These are phyloP conservation scores for Lachnellula willkommii DNA, from an alignment of 2,329 filamentous ascomycete genomes.

Conservation along the genomic window DNA sequence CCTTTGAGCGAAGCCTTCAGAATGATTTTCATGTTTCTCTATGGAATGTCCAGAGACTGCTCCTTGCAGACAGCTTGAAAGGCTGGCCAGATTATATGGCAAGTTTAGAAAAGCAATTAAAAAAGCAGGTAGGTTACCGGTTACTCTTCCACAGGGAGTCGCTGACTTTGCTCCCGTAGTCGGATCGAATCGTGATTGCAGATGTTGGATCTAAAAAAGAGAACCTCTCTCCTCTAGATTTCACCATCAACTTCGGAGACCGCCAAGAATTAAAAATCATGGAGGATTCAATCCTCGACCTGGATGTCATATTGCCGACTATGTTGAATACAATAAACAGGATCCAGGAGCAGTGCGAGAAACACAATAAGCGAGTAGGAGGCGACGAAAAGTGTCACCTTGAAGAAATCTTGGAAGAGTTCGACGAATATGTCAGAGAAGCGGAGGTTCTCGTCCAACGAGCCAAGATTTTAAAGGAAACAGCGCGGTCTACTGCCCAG, in stretches of 20 bases:
- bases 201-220: conserved; percentile 9
- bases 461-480: conserved; percentile 10
- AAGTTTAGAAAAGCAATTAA: conserved; percentile 12
- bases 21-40: neutral
- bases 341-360: conserved; percentile 4
- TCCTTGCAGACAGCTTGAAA: conserved; percentile 16
- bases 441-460: conserved; percentile 9
- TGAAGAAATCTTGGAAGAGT: conserved; percentile 9
- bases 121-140: conserved; percentile 2
- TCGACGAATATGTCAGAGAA: conserved; percentile 16
- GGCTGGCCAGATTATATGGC: conserved; percentile 21
- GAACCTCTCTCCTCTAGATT: conserved; percentile 12
- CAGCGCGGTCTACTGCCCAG: conserved; percentile 14
- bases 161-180: neutral
- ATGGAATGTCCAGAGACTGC: conserved; percentile 15
- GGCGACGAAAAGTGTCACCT: neutral
- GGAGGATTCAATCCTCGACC: conserved; percentile 20
- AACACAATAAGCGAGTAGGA: neutral
- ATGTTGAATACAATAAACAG: conserved; percentile 10
- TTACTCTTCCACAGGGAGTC: neutral
- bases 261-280: conserved; percentile 20
- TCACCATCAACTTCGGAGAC: conserved; percentile 16
- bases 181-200: conserved; percentile 8
- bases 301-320: conserved; percentile 15
- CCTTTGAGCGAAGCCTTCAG: neutral